Evolutionary conservation across 2,329 filamentous ascomycete species (phyloP), one percentile per base, ranked within the genome.

Genomic region (Colletotrichum spaethianum): DNA sequence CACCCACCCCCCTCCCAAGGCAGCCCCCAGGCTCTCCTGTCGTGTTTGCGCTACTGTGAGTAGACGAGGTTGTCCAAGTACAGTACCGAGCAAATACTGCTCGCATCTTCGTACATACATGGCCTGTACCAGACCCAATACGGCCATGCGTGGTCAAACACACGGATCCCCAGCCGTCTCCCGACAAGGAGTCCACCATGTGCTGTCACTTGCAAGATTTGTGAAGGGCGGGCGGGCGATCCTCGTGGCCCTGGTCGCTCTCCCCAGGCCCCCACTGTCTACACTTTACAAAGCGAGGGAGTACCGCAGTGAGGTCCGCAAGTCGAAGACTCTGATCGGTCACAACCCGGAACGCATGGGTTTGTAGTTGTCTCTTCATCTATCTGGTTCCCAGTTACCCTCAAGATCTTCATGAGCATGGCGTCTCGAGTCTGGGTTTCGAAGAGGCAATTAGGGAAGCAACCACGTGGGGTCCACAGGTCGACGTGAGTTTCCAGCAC

Each of bases 1-100:
- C 57, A 53, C 52, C 46, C 70, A 72, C 53, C 56, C 59, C 62
- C 53, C 56, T 53, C 62, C 38, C 38, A 38, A 52, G 36, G 26
- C 38, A 40, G 26, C 18, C 50, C 69, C 69, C 52, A 50, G 56
- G 70, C 60, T 57, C 40, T 38, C 38, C 38, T 59, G 42, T 33
- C 40, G 62, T 62, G 67, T 62, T 70, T 63, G 71, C 67, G 44
- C 70, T 72, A 64, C 70, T 63, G 65, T 56, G 23, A 31, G 36
- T 53, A 53, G 65, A 72, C 69, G 56, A 72, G 59, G 57, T 63
- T 36, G 33, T 38, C 42, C 20, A 63, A 59, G 69, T 72, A 68
- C 64, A 59, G 46, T 70, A 69, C 70, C 26, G 26, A 40, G 33
- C 44, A 48, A 38, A 46, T 53, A 64, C 65, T 63, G 65, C 63